Evolutionary conservation across 306 rosid species (phyloP).

Genomic region (Trifolium dubium): DNA sequence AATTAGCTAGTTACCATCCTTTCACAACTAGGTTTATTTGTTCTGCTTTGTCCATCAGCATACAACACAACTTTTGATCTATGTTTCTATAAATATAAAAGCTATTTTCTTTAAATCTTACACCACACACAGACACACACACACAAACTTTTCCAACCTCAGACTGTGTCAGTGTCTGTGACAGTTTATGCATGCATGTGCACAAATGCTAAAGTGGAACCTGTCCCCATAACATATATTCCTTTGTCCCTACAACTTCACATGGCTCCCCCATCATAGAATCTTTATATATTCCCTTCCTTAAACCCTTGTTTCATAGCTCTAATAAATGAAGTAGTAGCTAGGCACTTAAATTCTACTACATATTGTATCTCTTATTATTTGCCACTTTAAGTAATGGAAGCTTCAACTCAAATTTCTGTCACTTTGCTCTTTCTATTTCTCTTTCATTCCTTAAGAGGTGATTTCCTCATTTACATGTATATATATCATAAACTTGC

Average conservation of each 20-base stretch:
- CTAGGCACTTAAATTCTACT: background rate
- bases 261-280: conserved; percentile 19
- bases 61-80: background rate
- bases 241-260: conserved; percentile 17
- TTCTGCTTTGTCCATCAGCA: conserved; percentile 25
- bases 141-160: conserved; percentile 6
- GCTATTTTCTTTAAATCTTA: conserved; percentile 12
- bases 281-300: conserved; percentile 30
- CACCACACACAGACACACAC: background rate
- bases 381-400: background rate
- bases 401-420: conserved; percentile 41
- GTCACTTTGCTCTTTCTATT: conserved; percentile 14
- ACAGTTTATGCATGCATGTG: conserved; percentile 30
- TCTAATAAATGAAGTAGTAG: conserved; percentile 4
- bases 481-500: background rate
- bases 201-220: conserved; percentile 3
- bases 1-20: conserved; percentile 19
- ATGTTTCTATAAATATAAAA: background rate
- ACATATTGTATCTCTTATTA: too few relatives aligned
- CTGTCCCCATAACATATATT: conserved; percentile 1
- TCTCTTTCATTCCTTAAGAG: conserved; percentile 44
- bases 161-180: background rate
- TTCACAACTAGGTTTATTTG: background rate
- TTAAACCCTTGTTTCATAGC: background rate
- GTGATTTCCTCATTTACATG: conserved; percentile 32